A percentile compares a stretch with the other conserved stretches of the same genome.
Conservation (phyloP, 73 alveolate species). For the Blepharisma stoltei region DNA sequence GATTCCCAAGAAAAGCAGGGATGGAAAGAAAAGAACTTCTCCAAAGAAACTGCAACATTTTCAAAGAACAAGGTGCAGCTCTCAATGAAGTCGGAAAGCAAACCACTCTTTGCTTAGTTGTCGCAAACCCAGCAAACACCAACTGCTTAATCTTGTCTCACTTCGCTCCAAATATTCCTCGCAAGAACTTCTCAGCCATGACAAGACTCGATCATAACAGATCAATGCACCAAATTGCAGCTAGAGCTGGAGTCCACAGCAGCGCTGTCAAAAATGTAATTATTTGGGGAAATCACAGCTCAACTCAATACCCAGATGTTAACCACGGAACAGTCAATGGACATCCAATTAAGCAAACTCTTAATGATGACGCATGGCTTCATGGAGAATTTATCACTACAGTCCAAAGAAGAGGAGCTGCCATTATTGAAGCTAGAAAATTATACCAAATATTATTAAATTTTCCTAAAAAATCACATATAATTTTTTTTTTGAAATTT, state of each 20-base stretch:
- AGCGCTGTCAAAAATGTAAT: slow-evolving; percentile 24
- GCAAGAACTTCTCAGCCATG: slow-evolving; percentile 41
- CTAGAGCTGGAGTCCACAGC: background rate
- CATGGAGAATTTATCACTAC: slow-evolving; percentile 58
- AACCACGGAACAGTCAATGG: slow-evolving; percentile 21
- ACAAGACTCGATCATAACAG: slow-evolving; percentile 51
- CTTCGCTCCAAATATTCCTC: slow-evolving; percentile 49
- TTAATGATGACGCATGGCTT: slow-evolving; percentile 57
- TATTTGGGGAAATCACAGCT: slow-evolving; percentile 49
- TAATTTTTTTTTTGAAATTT: too few species aligned
- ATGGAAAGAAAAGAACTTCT: slow-evolving; percentile 80
- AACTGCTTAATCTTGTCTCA: slow-evolving; percentile 57
- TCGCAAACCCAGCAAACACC: slow-evolving; percentile 81
- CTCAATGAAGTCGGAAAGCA: slow-evolving; percentile 58
- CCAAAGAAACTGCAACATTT: slow-evolving; percentile 60
- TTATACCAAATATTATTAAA: too few species aligned
- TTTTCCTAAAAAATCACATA: too few species aligned
- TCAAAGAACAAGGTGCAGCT: slow-evolving; percentile 66
- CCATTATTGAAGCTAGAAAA: slow-evolving; percentile 66
- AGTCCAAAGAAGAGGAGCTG: slow-evolving; percentile 88
- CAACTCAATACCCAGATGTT: background rate
- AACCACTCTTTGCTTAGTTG: slow-evolving; percentile 62
- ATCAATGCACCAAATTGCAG: slow-evolving; percentile 32
- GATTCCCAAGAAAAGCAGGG: slow-evolving; percentile 74
- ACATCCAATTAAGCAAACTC: slow-evolving; percentile 47